Evolutionary conservation across 140 eudicot genomes (phyloP), one percentile per base, ranked within the genome.

Genomic region (Ambrosia hybrid): DNA sequence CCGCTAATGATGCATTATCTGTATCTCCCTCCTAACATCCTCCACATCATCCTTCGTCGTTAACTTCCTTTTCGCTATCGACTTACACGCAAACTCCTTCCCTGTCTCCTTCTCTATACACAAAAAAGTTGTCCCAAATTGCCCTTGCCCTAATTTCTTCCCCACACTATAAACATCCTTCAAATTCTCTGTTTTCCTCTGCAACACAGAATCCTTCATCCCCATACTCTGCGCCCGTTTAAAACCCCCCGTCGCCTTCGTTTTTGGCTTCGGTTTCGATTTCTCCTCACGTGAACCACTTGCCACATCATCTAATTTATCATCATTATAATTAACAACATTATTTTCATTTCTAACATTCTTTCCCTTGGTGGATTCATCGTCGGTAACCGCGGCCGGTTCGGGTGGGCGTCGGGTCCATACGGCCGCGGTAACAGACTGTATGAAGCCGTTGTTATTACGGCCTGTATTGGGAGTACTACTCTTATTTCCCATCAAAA

Each of bases 11-110:
- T 92, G 98, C 98, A 92, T 89, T 55, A 92, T 92, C 82, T 89
- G 98, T 75, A 92, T 85, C 84, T 92, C 98, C 80, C 96, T 85
- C 78, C 98, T 83, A 39, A 89, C 96, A 85, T 92, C 98, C 88
- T 92, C 98, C 56, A 92, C 92, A 49, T 92, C 96, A 45, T 92
- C 98, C 57, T 79, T 72, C 13, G 96, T 89, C 0, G 86, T 79
- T 75, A 92, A 67, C 76, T 89, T 92, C 83, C 98, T 72, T 60
- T 92, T 92, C 0, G 98, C 95, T 57, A 92, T 87, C 0, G 96
- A 80, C 49, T 92, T 92, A 67, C 96, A 92, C 0, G 98, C 98
- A 56, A 76, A 86, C 60, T 89, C 91, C 79, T 85, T 92, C 12
- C 87, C 87, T 0, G 87, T 75, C 10, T 60, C 82, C 83, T 92